Base-by-base conservation (phyloP, 768 basidiomycete genomes). In the Psilocybe tampanensis region DNA sequence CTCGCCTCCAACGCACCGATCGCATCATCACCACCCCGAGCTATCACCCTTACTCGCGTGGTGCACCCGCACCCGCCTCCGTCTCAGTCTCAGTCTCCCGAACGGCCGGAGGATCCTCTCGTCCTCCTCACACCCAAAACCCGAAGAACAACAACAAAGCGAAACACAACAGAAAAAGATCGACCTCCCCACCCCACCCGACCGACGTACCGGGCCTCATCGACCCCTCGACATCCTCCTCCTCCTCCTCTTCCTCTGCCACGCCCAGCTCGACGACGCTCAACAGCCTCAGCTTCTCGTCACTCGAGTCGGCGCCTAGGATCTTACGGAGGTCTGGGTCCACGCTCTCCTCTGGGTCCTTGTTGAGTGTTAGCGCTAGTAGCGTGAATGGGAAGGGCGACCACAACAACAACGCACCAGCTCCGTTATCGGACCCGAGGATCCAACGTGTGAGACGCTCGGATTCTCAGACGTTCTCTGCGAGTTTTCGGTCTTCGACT, bases 251-350 rank as follows among this genome's bases (percentile, higher is more conserved):
- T n/a, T n/a, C n/a, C n/a, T n/a, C n/a, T n/a, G n/a, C 86, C 2
- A 86, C 85, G 0, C 83, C 87, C 0, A 87, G 84, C 65, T 88
- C 86, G 0, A 81, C 85, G 0, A 88, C 88, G 1, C 76, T 86
- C 52, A 82, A 79, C 60, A 81, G 82, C 19, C 70, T 78, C 60
- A 81, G 82, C 19, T 70, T 78, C 60, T 73, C 72, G 8, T 76
- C 74, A 33, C 62, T 72, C 24, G 12, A 13, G 36, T 39, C 73
- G 74, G 26, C 62, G 2, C 74, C 78, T 15, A 71, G 73, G 19
- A 55, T 67, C 60, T 70, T 73, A 56, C 83, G 72, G 66, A 83
- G 74, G 64, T 81, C 76, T 49, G 73, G 71, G 33, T 79, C 80
- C 11, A 79, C 82, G 60, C 58, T 77, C 50, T 76, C 78, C 39